Base-by-base conservation (phyloP, 2,329 filamentous ascomycete species). In the Penicillium sp. region DNA sequence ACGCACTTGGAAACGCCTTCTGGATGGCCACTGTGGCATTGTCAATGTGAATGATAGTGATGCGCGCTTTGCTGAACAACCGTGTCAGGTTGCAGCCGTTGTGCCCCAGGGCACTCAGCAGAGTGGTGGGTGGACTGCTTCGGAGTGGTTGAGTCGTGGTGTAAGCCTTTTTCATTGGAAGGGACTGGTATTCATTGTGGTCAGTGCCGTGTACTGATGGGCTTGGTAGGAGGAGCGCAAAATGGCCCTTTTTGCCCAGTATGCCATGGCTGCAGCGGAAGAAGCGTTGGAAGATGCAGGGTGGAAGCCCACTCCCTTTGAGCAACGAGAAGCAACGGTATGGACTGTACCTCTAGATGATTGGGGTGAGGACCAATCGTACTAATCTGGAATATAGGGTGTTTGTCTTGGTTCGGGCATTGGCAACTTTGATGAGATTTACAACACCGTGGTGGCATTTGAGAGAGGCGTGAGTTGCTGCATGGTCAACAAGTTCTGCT, bases 361-460 rank as follows among this genome's bases (percentile, higher is more conserved):
- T 29, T 27, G 25, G 10, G 4, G 11, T 27, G 25, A 6, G 10
- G 25, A 27, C 7, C 7, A 7, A 27, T 9, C 44, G 58, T 25
- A 48, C 29, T 48, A 10, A 32, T n/a, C 18, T n/a, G 15, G 11
- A 6, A 4, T n/a, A 29, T 43, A 80, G 78, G 93, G 93, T 1
- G 86, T 98, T 1, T 95, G 91, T 58, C 75, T 98, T 27, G 93
- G 93, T 2, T 97, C 91, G 51, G 93, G 93, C 2, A 96, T 98
- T 56, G 93, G 93, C 11, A 96, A 93, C 57, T 76, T 98, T 26
- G 86, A 95, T 27, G 89, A 95, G 55, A 81, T 94, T 7, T 96
- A 94, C 65, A 76, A 84, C 47, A 94, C 89, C 2, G 87, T 86
- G 41, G 58, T 95, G 34, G 80, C 79, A 1, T 94, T 86, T 60